These are phyloP conservation scores for Carex littledalei DNA, from an alignment of 176 grass and related monocot genomes.

Conservation along the genomic window DNA sequence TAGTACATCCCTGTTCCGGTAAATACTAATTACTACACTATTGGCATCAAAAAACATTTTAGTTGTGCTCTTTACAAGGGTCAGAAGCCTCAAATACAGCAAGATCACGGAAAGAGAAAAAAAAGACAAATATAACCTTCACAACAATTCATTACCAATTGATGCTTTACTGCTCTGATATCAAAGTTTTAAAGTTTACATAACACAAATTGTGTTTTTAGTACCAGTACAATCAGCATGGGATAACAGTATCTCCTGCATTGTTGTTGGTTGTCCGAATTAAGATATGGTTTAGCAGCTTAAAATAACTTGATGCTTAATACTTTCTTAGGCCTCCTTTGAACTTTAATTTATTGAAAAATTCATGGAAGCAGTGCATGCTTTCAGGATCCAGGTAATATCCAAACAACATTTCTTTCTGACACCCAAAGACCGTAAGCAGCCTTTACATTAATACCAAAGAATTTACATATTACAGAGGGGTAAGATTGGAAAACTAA, in stretches of 20 bases:
- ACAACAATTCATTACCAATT: background rate
- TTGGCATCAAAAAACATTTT: background rate
- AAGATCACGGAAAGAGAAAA: background rate
- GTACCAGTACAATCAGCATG: background rate
- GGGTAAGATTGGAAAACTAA: no score
- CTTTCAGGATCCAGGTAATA: background rate
- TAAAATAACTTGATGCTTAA: no score
- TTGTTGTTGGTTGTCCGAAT: background rate
- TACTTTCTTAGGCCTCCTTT: background rate
- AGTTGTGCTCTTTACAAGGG: background rate
- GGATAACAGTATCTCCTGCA: slow-evolving; percentile 13
- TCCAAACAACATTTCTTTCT: background rate
- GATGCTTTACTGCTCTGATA: background rate
- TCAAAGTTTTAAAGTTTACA: background rate
- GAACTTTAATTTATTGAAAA: background rate
- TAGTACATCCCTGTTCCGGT: background rate
- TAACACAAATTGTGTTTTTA: background rate
- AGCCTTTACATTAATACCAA: no score
- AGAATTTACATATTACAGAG: no score
- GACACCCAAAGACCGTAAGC: no score
- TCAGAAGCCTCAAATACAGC: background rate
- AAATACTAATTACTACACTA: background rate
- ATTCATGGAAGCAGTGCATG: background rate
- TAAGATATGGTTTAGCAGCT: slow-evolving; percentile 7
- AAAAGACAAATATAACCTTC: background rate